Conservation (phyloP, 352 stramenopile genomes). For the Phytophthora boehmeriae region DNA sequence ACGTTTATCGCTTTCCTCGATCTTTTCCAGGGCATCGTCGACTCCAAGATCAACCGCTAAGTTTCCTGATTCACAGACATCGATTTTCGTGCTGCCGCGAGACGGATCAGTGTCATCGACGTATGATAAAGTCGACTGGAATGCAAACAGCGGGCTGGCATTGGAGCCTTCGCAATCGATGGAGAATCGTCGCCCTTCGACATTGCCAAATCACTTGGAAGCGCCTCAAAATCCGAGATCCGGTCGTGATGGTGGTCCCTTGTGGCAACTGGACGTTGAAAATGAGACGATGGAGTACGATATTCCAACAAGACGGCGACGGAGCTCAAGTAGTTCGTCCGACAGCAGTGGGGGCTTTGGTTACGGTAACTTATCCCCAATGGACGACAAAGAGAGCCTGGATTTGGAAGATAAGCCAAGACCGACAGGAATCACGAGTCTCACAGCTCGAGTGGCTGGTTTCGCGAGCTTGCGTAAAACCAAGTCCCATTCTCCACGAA, state of each 20-base stretch:
- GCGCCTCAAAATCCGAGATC: constrained; percentile 4
- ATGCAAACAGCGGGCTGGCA: constrained; percentile 5
- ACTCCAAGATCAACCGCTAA: constrained; percentile 3
- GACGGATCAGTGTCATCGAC: constrained; percentile 18
- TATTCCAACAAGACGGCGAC: constrained; percentile 20
- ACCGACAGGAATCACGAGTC: constrained; percentile 8
- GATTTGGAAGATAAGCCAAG: constrained; percentile 5
- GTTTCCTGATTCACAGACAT: constrained; percentile 9
- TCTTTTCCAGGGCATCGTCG: constrained; percentile 10
- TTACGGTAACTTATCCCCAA: constrained; percentile 2
- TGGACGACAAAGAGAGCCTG: constrained; percentile 5
- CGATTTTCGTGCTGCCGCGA: constrained; percentile 15
- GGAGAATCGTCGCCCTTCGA: too few relatives aligned
- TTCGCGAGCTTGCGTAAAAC: constrained; percentile 25
- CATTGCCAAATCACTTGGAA: constrained; percentile 1
- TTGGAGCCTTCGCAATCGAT: constrained; percentile 14
- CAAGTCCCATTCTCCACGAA: constrained; percentile 17
- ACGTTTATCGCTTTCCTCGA: neutral
- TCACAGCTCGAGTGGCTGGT: constrained; percentile 23
- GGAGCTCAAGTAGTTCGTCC: constrained; percentile 18
- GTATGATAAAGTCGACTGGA: constrained; percentile 5
- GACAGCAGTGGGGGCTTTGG: constrained; percentile 21
- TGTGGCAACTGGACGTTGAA: constrained; percentile 7
- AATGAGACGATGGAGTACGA: neutral
- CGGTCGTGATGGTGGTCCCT: neutral